phyloP scores from a whole-genome alignment of 192 early-diverging fungal species.

The Umbelopsis sp. region DNA sequence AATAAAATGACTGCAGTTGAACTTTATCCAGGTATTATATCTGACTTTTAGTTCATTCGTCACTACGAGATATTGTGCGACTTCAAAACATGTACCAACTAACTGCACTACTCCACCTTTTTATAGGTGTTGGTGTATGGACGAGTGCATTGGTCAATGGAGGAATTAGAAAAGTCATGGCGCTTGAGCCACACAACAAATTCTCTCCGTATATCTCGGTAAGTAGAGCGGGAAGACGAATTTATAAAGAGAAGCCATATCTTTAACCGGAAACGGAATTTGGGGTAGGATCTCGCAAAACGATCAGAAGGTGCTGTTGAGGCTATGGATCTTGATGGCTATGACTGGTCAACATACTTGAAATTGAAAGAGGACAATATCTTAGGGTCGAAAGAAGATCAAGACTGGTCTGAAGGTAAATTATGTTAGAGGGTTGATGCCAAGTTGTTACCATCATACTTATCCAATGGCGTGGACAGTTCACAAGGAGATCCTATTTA shows the following conservation, averaged over 20 bases:
- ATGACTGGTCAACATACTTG: constrained; percentile 37
- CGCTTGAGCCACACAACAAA: constrained; percentile 22
- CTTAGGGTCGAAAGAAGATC: constrained; percentile 19
- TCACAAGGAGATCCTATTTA: constrained; percentile 32
- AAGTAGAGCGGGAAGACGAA: background rate
- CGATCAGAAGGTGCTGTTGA: background rate
- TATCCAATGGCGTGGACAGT: too few species aligned
- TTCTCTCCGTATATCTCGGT: constrained; percentile 23
- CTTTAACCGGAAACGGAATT: background rate
- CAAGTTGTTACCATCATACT: too few species aligned
- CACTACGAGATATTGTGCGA: too few species aligned
- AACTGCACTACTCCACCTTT: background rate
- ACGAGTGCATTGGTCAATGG: constrained; percentile 26
- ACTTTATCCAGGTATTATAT: constrained; percentile 37
- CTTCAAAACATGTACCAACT: too few species aligned
- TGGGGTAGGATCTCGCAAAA: background rate
- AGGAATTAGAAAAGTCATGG: constrained; percentile 31
- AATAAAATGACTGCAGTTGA: constrained; percentile 36
- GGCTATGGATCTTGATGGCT: constrained; percentile 29
- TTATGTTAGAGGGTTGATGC: too few species aligned
- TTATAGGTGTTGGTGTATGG: constrained; percentile 36
- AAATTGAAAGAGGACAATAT: constrained; percentile 28
- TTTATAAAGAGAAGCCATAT: too few species aligned
- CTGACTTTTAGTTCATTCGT: background rate
- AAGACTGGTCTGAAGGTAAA: constrained; percentile 31